Conservation (phyloP, 768 basidiomycete genomes). For the Auricularia sp. region DNA sequence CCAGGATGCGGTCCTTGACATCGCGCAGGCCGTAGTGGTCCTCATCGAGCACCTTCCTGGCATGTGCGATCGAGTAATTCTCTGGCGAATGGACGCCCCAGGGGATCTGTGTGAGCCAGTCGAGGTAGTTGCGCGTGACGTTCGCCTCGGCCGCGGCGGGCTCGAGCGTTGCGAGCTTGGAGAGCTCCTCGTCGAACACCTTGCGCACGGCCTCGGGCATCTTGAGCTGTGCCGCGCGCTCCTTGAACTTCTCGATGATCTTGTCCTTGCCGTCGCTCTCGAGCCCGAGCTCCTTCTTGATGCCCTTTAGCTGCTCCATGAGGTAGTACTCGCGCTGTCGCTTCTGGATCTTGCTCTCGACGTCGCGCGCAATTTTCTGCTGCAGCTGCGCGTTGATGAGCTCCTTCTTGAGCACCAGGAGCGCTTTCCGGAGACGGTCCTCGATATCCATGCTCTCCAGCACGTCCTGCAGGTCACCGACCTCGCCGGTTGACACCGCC, state of each 20-base stretch:
- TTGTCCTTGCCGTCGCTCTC: constrained; percentile 93
- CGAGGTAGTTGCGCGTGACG: constrained; percentile 88
- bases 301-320: constrained; percentile 93
- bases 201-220: constrained; percentile 88
- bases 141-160: constrained; percentile 88
- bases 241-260: constrained; percentile 84
- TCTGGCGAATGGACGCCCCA: constrained; percentile 94
- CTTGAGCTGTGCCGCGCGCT: constrained; percentile 65
- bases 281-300: constrained; percentile 94
- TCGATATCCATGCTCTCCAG: constrained; percentile 79
- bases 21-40: constrained; percentile 91
- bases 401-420: constrained; percentile 94
- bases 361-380: constrained; percentile 83
- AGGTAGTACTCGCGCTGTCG: constrained; percentile 90
- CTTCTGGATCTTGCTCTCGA: constrained; percentile 90
- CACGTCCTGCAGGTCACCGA: constrained; percentile 85
- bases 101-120: constrained; percentile 89
- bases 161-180: constrained; percentile 81
- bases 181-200: constrained; percentile 93
- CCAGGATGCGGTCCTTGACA: constrained; percentile 87
- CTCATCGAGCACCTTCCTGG: constrained; percentile 76
- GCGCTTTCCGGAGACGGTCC: constrained; percentile 79
- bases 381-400: constrained; percentile 94
- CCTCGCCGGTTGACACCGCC: constrained; percentile 88
- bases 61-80: constrained; percentile 81